Evolutionary conservation across 2,329 filamentous ascomycete species (phyloP).

Genomic region (Trichoderma oligosporum): DNA sequence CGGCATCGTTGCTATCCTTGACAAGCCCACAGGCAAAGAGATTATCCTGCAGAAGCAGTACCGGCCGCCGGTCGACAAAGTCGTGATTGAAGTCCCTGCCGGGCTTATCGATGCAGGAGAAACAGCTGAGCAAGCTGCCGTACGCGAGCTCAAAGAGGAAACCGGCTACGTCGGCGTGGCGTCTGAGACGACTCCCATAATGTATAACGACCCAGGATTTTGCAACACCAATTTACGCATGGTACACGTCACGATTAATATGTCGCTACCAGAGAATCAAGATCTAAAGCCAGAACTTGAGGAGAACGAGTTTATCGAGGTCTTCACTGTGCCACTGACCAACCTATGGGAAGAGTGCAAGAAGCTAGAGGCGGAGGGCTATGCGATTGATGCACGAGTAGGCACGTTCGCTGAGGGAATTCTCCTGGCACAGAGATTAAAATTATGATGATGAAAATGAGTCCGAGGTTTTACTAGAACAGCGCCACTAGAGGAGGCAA

Average conservation of each 20-base stretch:
- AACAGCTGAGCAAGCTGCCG: slow-evolving; percentile 56
- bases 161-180: slow-evolving; percentile 60
- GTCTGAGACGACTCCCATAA: slow-evolving; percentile 57
- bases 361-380: slow-evolving; percentile 64
- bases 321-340: slow-evolving; percentile 64
- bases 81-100: slow-evolving; percentile 62
- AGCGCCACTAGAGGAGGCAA: background rate
- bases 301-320: slow-evolving; percentile 79
- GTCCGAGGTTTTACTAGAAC: background rate
- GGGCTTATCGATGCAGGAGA: slow-evolving; percentile 61
- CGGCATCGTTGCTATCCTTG: slow-evolving; percentile 66
- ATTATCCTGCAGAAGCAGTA: slow-evolving; percentile 65
- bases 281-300: slow-evolving; percentile 67
- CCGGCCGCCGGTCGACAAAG: slow-evolving; percentile 56
- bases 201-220: slow-evolving; percentile 65
- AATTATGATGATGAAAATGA: slow-evolving; percentile 32
- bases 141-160: slow-evolving; percentile 63
- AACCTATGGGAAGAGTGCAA: slow-evolving; percentile 64
- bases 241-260: slow-evolving; percentile 71
- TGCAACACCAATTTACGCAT: slow-evolving; percentile 65
- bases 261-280: slow-evolving; percentile 64
- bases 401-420: slow-evolving; percentile 76
- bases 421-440: slow-evolving; percentile 61
- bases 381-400: slow-evolving; percentile 74
- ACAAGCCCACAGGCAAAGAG: slow-evolving; percentile 50